These are phyloP conservation scores for Macrolepiota dolichaula DNA, from an alignment of 768 basidiomycete genomes.

Conservation along the genomic window DNA sequence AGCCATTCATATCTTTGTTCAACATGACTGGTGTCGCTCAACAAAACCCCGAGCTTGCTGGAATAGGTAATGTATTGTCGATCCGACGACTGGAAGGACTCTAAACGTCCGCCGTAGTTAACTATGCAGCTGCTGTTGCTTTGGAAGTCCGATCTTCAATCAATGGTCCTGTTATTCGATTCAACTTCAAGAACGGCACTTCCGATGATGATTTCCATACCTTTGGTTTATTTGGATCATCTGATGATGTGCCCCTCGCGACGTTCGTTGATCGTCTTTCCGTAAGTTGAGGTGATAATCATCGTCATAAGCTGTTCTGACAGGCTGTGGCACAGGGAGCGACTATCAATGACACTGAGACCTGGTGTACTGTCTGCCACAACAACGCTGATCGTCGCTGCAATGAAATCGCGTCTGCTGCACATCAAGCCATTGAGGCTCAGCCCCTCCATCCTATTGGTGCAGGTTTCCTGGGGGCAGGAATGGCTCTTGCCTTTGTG, in stretches of 20 bases:
- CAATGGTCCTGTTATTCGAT: slow-evolving; percentile 50
- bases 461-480: slow-evolving; percentile 68
- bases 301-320: not conserved
- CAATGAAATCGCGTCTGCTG: slow-evolving; percentile 39
- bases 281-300: slow-evolving; percentile 19
- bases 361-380: slow-evolving; percentile 59
- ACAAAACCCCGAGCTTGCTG: slow-evolving; percentile 49
- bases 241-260: slow-evolving; percentile 52
- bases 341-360: slow-evolving; percentile 45
- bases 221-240: slow-evolving; percentile 42
- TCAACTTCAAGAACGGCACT: slow-evolving; percentile 73
- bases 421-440: slow-evolving; percentile 22
- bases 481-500: slow-evolving; percentile 42
- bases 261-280: slow-evolving; percentile 40
- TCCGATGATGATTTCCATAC: slow-evolving; percentile 39
- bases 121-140: slow-evolving; percentile 56
- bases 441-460: slow-evolving; percentile 39
- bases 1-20: slow-evolving; percentile 75
- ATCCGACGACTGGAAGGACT: not conserved
- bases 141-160: slow-evolving; percentile 53
- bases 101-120: slow-evolving; percentile 33
- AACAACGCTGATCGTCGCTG: slow-evolving; percentile 60
- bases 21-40: slow-evolving; percentile 65
- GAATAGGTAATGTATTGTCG: slow-evolving; percentile 42
- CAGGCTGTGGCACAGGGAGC: slow-evolving; percentile 31